Evolutionary conservation across 208 protist genomes (phyloP), one percentile per base, ranked within the genome.

Genomic region (Strigomonas galati): DNA sequence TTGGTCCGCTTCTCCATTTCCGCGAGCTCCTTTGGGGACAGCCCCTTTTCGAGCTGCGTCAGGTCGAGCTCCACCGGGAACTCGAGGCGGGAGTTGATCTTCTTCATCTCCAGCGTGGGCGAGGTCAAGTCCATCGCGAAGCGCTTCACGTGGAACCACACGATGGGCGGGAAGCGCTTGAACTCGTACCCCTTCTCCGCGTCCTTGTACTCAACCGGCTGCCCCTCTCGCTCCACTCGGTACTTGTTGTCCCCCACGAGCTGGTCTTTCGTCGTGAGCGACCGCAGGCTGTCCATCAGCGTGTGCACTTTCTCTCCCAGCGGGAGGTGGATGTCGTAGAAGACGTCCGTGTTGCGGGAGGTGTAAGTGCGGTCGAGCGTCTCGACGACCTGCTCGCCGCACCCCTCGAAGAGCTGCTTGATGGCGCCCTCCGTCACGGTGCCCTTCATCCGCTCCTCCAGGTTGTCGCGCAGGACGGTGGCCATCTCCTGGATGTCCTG

Each of bases 171-270:
- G 61, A 97, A 95, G 49, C 80, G 71, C 37, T 80, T 72, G 66
- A 89, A 93, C 35, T 71, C 68, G 65, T 92, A 90, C 48, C 81
- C 80, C 68, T 88, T 92, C 73, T 90, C 79, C 24, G 90, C 90
- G 40, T 93, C 87, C 81, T 90, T 95, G 79, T 95, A 95, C 72
- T 90, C 76, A 9, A 75, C 72, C 56, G 75, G 71, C 74, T 76
- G 74, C 17, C 88, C 94, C 48, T 80, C 74, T 40, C 71, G 61
- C 76, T 97, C 94, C 27, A 94, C 90, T 0, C 79, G 63, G 68
- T 97, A 97, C 74, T 96, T 94, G 77, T 98, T 97, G 51, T 96
- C 87, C 0, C 91, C 94, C 7, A 90, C 71, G 14, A 98, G 84
- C 67, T 83, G 66, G 62, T 98, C 94, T 51, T 81, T 80, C 17